Conservation (phyloP, 2,329 filamentous ascomycete species). For the Metarhizium album region DNA sequence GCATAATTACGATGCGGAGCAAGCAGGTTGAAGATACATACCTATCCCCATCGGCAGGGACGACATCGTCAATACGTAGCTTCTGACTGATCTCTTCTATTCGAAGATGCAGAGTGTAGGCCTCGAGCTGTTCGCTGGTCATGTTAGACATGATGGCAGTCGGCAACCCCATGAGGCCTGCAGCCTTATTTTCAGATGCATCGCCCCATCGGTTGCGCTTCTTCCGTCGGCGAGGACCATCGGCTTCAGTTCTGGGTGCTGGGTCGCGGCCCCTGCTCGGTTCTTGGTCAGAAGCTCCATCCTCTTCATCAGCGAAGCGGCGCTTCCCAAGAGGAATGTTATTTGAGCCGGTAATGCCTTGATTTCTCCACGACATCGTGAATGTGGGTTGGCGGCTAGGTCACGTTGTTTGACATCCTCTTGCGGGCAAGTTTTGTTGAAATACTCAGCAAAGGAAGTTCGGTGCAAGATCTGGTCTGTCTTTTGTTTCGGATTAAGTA, state of each 20-base stretch:
- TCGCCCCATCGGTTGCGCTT: conserved; percentile 99
- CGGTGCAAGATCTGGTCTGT: neutral
- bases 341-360: conserved; percentile 94
- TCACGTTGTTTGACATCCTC: neutral
- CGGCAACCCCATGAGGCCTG: conserved; percentile 91
- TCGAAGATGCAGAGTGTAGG: conserved; percentile 89
- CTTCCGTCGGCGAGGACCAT: conserved; percentile 83
- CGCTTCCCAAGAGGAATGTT: conserved; percentile 89
- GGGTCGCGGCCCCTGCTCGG: conserved; percentile 89
- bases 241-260: conserved; percentile 56
- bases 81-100: conserved; percentile 99
- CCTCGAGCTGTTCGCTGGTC: conserved; percentile 96
- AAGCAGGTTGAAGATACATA: conserved; percentile 33
- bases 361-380: conserved; percentile 56
- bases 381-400: neutral
- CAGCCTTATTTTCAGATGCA: conserved; percentile 95
- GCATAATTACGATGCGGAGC: neutral
- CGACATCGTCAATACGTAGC: conserved; percentile 96
- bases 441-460: neutral
- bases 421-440: no score
- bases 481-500: neutral
- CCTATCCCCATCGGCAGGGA: conserved; percentile 92
- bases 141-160: conserved; percentile 96
- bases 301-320: conserved; percentile 63
- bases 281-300: conserved; percentile 34